Evolutionary conservation across 345 rosid genomes (phyloP), one percentile per base, ranked within the genome.

Genomic region (Gossypium stocksii): DNA sequence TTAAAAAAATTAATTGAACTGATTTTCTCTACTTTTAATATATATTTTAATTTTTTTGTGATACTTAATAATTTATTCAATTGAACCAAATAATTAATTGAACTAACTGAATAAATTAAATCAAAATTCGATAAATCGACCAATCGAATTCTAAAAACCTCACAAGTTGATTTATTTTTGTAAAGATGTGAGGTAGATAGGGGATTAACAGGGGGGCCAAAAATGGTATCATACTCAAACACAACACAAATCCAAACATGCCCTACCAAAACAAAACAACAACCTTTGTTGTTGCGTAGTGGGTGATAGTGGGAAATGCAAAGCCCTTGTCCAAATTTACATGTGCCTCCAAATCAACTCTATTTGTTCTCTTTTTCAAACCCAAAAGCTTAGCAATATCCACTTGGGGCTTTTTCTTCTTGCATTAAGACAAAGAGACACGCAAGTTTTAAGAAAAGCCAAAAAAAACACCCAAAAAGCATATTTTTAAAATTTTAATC

Each of bases 161-260:
- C 41, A 34, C 7, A 34, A 13, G 17, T 64, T 17, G 11, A 2
- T 19, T 34, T 27, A 15, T 19, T 29, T 71, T 83, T 79, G 88
- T 77, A 83, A 23, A 57, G 16, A 73, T 17, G 71, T 59, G 77
- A 44, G 69, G 67, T 74, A 85, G 84, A 79, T 76, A 5, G 41
- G 83, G 82, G 90, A 87, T 84, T 82, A 83, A 85, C 80, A 84
- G 87, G 70, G 70, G 81, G 90, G 86, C 88, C 77, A 70, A 76
- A 73, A 16, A 78, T 84, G 87, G 79, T n/a, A 70, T 78, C 77
- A 77, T 82, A 71, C 81, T 76, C 59, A 43, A 77, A 76, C 75
- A 45, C 74, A 78, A 69, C 57, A 72, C 19, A 17, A 74, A 56
- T 74, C 80, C 89, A 87, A 84, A 61, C 84, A 82, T 80, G 89